Evolutionary conservation across 73 alveolate genomes (phyloP), one percentile per base, ranked within the genome.

Genomic region (Stentor roeselii): DNA sequence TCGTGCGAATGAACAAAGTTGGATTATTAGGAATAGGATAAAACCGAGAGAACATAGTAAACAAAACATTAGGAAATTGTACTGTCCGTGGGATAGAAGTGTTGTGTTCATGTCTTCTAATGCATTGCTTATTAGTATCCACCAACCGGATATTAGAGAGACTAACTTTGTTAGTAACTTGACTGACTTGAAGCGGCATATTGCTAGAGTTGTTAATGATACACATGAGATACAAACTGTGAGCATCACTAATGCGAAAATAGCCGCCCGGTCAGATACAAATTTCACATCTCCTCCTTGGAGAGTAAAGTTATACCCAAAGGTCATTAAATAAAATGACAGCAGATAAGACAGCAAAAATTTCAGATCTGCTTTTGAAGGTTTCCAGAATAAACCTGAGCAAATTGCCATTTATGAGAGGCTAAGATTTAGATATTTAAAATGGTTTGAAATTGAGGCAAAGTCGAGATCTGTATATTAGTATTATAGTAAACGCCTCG

Each of bases 261-360:
- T 31, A 2, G 27, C 74, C 27, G 27, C 15, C 15, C 27, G 74
- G 74, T 31, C 74, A 21, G 74, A 21, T 31, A 58, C 74, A 58
- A 21, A 58, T 58, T 58, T 58, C 27, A 58, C 74, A 58, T 58
- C 74, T 21, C 74, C 74, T 58, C 74, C 74, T 58, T 58, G 74
- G 35, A 58, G 2, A 21, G 74, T 58, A 31, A 21, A 58, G 15
- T 21, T 31, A 31, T 58, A 58, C 27, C 15, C 15, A 58, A 58
- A 31, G 27, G 74, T 58, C 35, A n/a, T 58, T 58, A 58, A 1
- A 21, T 58, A 21, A 58, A 58, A 58, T 1, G 35, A 21, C 74
- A 31, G 35, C 15, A 58, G 74, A 58, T 58, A 58, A 58, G 74
- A n/a, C 15, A 58, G 27, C 35, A 58, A 58, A 58, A 58, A 58